Conservation (phyloP, 495 filamentous ascomycete species). For the Aspergillus panamensis region DNA sequence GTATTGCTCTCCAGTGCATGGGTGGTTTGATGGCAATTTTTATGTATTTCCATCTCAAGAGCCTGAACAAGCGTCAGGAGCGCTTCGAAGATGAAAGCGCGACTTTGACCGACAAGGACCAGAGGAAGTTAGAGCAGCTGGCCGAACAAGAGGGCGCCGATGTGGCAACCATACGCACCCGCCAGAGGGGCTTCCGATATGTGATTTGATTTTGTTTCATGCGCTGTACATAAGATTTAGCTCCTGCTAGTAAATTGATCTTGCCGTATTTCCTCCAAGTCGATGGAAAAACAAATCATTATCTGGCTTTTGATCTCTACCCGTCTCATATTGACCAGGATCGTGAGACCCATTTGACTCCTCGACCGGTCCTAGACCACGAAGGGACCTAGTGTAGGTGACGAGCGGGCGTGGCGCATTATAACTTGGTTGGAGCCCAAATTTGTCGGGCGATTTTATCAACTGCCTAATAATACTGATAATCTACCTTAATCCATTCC, state of each 20-base stretch:
- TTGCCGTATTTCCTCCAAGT: neutral
- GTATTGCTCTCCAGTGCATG: conserved; percentile 45
- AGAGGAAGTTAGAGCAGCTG: conserved; percentile 41
- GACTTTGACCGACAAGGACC: conserved; percentile 39
- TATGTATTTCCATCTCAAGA: conserved; percentile 42
- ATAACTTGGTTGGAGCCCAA: neutral
- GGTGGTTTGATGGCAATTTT: conserved; percentile 35
- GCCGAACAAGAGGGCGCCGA: conserved; percentile 49
- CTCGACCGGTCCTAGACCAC: neutral
- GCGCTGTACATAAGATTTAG: neutral
- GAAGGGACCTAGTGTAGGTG: neutral
- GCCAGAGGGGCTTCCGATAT: conserved; percentile 51
- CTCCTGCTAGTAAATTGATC: neutral
- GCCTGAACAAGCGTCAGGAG: conserved; percentile 45
- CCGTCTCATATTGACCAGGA: neutral
- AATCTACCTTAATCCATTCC: conserved; percentile 50
- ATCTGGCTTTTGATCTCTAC: neutral
- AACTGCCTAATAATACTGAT: conserved; percentile 72
- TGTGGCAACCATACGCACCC: conserved; percentile 39
- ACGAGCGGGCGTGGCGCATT: neutral
- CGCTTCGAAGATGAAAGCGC: conserved; percentile 43
- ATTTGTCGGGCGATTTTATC: conserved; percentile 86
- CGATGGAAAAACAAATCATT: neutral
- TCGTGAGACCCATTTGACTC: neutral
- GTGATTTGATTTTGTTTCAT: conserved; percentile 16